Percentiles rank a stretch among this genome's conserved stretches.
These are phyloP conservation scores for Aspergillus sp. DNA, from an alignment of 2,329 filamentous ascomycete genomes.

Conservation along the genomic window DNA sequence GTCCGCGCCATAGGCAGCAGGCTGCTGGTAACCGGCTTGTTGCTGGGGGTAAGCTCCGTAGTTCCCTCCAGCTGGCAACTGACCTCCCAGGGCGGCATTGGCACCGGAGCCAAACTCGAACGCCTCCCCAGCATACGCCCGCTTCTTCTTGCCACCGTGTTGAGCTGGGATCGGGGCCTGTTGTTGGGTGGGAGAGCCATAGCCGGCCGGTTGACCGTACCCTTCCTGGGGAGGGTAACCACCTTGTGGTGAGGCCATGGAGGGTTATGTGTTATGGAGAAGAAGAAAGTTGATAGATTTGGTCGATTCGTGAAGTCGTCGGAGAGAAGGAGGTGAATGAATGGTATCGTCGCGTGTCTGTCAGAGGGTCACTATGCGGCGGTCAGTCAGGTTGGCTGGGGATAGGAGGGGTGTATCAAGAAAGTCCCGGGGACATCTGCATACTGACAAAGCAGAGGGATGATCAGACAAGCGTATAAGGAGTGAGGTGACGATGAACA, in stretches of 20 bases:
- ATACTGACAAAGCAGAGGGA: slow-evolving; percentile 15
- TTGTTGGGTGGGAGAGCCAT: slow-evolving; percentile 38
- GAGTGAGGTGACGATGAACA: not conserved
- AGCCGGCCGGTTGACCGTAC: slow-evolving; percentile 42
- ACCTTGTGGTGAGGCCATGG: slow-evolving; percentile 52
- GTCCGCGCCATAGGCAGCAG: slow-evolving; percentile 43
- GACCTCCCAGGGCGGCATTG: slow-evolving; percentile 63
- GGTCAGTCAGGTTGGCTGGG: slow-evolving; percentile 16
- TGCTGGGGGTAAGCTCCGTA: slow-evolving; percentile 61
- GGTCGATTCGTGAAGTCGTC: slow-evolving; percentile 1
- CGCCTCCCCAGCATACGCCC: slow-evolving; percentile 88
- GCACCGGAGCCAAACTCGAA: slow-evolving; percentile 89
- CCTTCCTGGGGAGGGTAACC: slow-evolving; percentile 51
- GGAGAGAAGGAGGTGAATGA: slow-evolving; percentile 2
- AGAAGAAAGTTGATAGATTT: not conserved
- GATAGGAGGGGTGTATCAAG: slow-evolving; percentile 9
- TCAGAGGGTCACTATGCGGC: slow-evolving; percentile 22
- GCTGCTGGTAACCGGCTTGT: slow-evolving; percentile 43
- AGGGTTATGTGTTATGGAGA: slow-evolving; percentile 8
- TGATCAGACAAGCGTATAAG: not conserved
- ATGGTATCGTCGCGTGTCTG: slow-evolving; percentile 14
- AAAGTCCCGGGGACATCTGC: slow-evolving; percentile 8
- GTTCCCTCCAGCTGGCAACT: slow-evolving; percentile 53
- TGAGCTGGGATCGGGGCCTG: slow-evolving; percentile 30
- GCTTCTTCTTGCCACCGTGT: slow-evolving; percentile 66